Percentiles rank a stretch among this genome's conserved stretches.
These are phyloP conservation scores for Pleodorina starrii DNA, from an alignment of 139 green algal species.

Conservation along the genomic window DNA sequence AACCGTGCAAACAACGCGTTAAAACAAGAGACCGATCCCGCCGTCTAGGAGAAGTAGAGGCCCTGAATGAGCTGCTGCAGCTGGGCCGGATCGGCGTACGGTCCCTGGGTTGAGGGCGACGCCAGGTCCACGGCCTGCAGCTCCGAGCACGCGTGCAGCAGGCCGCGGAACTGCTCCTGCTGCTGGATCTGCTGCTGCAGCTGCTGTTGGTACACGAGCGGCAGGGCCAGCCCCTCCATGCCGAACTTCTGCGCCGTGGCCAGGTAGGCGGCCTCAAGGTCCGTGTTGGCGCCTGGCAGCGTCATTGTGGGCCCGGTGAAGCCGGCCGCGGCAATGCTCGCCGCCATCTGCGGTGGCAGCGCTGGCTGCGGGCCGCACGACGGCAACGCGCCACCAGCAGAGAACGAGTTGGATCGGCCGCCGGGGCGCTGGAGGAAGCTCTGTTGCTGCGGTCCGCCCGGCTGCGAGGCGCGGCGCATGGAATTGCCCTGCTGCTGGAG, in stretches of 20 bases:
- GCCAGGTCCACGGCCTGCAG: constrained; percentile 18
- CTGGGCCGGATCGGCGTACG: constrained; percentile 13
- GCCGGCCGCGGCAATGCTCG: constrained; percentile 36
- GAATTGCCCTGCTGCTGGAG: neutral
- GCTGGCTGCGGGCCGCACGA: neutral
- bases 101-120: neutral
- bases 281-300: neutral
- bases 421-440: constrained; percentile 1
- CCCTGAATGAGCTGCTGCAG: constrained; percentile 47
- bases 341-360: constrained; percentile 40
- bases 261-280: constrained; percentile 21
- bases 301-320: neutral
- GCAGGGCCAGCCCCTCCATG: constrained; percentile 24
- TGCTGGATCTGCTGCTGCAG: constrained; percentile 39
- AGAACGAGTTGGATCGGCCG: constrained; percentile 38
- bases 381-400: neutral
- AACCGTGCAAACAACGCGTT: no score
- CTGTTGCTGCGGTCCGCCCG: constrained; percentile 1
- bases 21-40: neutral
- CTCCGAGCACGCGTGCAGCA: constrained; percentile 14
- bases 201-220: constrained; percentile 38
- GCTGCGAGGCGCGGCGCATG: constrained; percentile 20
- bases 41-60: constrained; percentile 35
- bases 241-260: constrained; percentile 31
- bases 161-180: constrained; percentile 14